Conservation (phyloP, 306 rosid species). For the Casuarina cunninghamiana region DNA sequence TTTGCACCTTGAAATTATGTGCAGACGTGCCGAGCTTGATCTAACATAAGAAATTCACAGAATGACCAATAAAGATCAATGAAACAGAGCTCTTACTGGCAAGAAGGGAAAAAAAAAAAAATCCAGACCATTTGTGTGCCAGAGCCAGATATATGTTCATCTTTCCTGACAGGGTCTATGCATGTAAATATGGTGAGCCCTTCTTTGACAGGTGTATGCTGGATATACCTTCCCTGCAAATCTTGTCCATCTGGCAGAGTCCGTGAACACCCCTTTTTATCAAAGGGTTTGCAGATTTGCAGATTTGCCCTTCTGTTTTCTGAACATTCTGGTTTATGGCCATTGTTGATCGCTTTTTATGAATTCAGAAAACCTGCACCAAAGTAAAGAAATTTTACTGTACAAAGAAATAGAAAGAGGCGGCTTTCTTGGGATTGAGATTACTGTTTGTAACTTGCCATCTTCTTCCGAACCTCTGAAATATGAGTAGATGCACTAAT, state of each 20-base stretch:
- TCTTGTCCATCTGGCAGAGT: slow-evolving; percentile 23
- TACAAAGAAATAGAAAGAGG: slow-evolving; percentile 10
- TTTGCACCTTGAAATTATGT: slow-evolving; percentile 13
- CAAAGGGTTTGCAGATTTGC: slow-evolving; percentile 26
- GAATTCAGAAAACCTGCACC: background rate
- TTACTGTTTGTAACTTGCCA: background rate
- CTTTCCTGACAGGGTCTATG: no score
- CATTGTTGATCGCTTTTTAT: background rate
- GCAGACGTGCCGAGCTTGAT: slow-evolving; percentile 57
- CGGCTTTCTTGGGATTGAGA: background rate
- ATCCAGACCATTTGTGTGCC: slow-evolving; percentile 10
- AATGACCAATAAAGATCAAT: slow-evolving; percentile 18
- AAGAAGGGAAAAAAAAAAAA: background rate
- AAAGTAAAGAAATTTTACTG: slow-evolving; percentile 1
- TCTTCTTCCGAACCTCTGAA: background rate
- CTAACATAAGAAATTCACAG: slow-evolving; percentile 29
- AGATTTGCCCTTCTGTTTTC: slow-evolving; percentile 25
- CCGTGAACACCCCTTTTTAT: slow-evolving; percentile 24
- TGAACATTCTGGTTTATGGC: slow-evolving; percentile 13
- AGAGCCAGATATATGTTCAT: slow-evolving; percentile 33
- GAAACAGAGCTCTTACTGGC: slow-evolving; percentile 16
- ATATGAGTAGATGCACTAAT: background rate
- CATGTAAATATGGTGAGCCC: slow-evolving; percentile 30
- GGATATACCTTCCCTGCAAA: slow-evolving; percentile 27
- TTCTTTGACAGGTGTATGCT: slow-evolving; percentile 23